Evolutionary conservation across 768 basidiomycete species (phyloP), one percentile per base, ranked within the genome.

Genomic region (Xanthoconium purpureum): DNA sequence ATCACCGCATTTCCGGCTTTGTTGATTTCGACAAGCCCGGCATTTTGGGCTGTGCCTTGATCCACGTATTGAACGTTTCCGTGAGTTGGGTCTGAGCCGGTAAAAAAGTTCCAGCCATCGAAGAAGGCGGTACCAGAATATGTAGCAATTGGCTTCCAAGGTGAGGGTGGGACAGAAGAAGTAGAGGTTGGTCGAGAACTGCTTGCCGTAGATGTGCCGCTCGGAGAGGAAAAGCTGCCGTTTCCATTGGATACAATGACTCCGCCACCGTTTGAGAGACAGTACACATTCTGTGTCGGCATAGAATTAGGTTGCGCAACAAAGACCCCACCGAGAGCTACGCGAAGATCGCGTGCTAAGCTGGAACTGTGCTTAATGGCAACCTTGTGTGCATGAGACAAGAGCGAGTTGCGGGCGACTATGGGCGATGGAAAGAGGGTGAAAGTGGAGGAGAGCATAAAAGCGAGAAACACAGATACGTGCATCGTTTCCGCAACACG

Each of bases 81-180:
- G 60, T 85, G 72, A 0, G 94, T 97, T 6, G 94, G 92, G 75
- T 96, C 94, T 11, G 75, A 62, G 32, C 61, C 71, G 10, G 78
- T 81, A 66, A 76, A 85, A 74, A 95, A 96, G 63, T 81, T 67
- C 88, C 88, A 95, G 46, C 85, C 87, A 65, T 89, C 75, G 58
- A 94, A 96, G 77, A 97, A 97, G 40, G 77, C 78, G 47, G 73
- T 75, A 18, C 91, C 93, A 47, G 78, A 71, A 70, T 87, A 85
- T 15, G 75, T 75, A 61, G 85, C 79, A 17, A 75, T 72, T 47
- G 88, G 73, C 52, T 81, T 81, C 85, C 84, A 87, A 20, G 79
- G 75, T 3, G 84, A 85, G 38, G 77, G 68, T 5, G 76, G 55
- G 29, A 63, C 63, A 37, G 72, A 57, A 14, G 62, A 49, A 10